Conservation (phyloP, 2,329 filamentous ascomycete species). For the Hymenoscyphus infarciens region DNA sequence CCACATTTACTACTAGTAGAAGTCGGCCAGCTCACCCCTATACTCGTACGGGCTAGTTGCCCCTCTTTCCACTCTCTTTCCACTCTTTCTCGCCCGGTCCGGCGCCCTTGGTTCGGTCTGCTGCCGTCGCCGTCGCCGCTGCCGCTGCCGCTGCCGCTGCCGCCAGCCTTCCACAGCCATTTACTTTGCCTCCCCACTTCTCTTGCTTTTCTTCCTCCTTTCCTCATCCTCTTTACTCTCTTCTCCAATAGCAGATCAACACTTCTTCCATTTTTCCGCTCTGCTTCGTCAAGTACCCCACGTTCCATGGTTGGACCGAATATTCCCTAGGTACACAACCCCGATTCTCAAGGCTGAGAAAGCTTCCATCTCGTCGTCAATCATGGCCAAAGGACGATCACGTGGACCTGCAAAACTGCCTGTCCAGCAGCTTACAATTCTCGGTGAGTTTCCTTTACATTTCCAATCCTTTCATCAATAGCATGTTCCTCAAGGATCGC, state of each 20-base stretch:
- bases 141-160: background rate
- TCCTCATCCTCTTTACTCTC: background rate
- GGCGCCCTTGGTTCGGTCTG: background rate
- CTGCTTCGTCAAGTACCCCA: background rate
- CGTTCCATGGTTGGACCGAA: background rate
- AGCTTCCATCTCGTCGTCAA: slow-evolving; percentile 14
- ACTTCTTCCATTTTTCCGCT: background rate
- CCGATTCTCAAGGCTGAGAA: slow-evolving; percentile 15
- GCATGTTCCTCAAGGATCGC: background rate
- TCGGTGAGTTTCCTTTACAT: slow-evolving; percentile 54
- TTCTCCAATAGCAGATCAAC: background rate
- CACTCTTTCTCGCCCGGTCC: background rate
- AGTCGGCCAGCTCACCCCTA: background rate
- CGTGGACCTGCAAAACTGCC: slow-evolving; percentile 60
- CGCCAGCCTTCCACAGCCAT: background rate
- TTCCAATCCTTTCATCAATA: background rate
- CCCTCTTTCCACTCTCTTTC: no score
- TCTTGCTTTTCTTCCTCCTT: background rate
- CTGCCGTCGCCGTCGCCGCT: background rate
- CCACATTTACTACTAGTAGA: no score
- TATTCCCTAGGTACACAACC: background rate
- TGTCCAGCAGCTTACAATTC: slow-evolving; percentile 70
- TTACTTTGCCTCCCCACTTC: background rate
- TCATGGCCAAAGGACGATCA: slow-evolving; percentile 28
- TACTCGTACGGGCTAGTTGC: background rate